Conservation (phyloP, 2,329 filamentous ascomycete genomes). For the Trichoderma atrobrunneum region DNA sequence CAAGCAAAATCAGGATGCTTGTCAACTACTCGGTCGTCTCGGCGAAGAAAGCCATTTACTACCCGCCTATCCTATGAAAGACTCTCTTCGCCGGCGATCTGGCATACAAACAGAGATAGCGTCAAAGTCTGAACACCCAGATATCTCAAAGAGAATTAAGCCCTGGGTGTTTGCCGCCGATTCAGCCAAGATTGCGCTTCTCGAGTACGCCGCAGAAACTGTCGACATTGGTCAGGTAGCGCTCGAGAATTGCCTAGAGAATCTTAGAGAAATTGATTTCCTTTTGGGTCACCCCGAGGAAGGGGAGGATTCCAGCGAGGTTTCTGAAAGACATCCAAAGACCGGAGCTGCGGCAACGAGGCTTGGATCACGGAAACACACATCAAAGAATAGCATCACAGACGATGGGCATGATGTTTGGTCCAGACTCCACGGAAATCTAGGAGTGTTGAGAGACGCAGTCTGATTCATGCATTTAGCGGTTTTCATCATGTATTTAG, state of each 20-base stretch:
- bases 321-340: slow-evolving; percentile 20
- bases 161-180: slow-evolving; percentile 61
- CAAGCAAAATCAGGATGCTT: slow-evolving; percentile 50
- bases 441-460: slow-evolving; percentile 48
- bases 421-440: slow-evolving; percentile 50
- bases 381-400: slow-evolving; percentile 24
- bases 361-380: background rate
- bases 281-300: slow-evolving; percentile 43
- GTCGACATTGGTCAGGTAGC: slow-evolving; percentile 58
- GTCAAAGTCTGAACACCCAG: slow-evolving; percentile 36
- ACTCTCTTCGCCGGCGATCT: slow-evolving; percentile 33
- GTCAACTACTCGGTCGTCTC: slow-evolving; percentile 51
- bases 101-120: slow-evolving; percentile 46
- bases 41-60: slow-evolving; percentile 63
- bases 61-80: slow-evolving; percentile 47
- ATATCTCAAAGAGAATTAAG: slow-evolving; percentile 45
- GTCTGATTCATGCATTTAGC: slow-evolving; percentile 2
- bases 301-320: slow-evolving; percentile 30
- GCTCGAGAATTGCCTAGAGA: slow-evolving; percentile 50
- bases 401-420: slow-evolving; percentile 42
- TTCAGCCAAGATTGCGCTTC: slow-evolving; percentile 56
- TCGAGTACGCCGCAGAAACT: slow-evolving; percentile 58
- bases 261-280: slow-evolving; percentile 48
- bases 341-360: background rate
- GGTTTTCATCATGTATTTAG: background rate